Evolutionary conservation across 176 grass and related monocot genomes (phyloP).

Genomic region (Carex myosuroides): DNA sequence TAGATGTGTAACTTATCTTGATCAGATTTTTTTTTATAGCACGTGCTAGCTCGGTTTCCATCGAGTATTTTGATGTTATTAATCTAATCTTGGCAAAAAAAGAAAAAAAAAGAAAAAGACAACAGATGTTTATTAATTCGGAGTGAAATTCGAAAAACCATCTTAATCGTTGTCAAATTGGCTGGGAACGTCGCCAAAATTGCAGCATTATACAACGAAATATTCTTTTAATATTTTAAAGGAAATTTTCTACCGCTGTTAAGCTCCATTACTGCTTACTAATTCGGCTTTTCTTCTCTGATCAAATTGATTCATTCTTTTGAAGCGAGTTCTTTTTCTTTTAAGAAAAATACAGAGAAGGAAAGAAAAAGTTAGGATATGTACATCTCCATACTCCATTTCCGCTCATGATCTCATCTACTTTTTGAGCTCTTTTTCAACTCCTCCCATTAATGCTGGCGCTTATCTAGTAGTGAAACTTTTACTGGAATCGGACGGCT

Average conservation of each 20-base stretch:
- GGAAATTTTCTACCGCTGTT: background rate
- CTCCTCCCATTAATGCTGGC: background rate
- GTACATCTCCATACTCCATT: background rate
- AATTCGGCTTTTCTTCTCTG: background rate
- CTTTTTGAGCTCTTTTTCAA: background rate
- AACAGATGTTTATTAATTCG: too few species aligned
- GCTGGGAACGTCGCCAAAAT: background rate
- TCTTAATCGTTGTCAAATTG: background rate
- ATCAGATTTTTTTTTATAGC: background rate
- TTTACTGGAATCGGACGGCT: background rate
- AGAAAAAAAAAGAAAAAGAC: background rate
- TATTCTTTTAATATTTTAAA: background rate
- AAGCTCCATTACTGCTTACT: background rate
- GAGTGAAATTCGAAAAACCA: too few species aligned
- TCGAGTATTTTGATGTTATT: background rate
- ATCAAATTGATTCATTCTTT: background rate
- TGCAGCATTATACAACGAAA: background rate
- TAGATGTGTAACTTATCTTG: slow-evolving; percentile 6
- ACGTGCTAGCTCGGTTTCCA: background rate
- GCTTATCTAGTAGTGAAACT: background rate
- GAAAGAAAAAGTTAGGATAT: background rate
- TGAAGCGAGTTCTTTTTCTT: background rate
- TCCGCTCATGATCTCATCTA: background rate
- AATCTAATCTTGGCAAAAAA: background rate
- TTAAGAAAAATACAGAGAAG: background rate